Base-by-base conservation (phyloP, 306 rosid genomes). In the Cucurbita moschata region DNA sequence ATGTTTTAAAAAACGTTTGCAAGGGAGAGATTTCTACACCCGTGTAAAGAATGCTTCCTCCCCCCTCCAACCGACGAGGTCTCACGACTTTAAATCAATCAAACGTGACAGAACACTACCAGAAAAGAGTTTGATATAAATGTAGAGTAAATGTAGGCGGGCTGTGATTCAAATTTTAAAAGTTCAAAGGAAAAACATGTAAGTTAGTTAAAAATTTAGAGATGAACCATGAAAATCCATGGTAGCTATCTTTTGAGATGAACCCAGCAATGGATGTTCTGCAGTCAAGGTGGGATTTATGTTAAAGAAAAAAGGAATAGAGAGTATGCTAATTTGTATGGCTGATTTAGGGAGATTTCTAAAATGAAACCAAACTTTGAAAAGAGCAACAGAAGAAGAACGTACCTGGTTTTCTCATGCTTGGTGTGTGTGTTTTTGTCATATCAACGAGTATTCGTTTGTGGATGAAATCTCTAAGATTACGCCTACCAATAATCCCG, bases 401-500 rank as follows among this genome's bases (percentile, higher is more conserved):
- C 73, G 7, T 47, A 67, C 73, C 56, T 40, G 52, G 37, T 43
- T 64, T 64, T 42, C 37, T 42, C 35, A 42, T 10, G 16, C 37
- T 64, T 40, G 35, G 15, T 40, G 30, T 9, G 70, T 8, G 71
- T 64, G 21, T 2, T 5, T 59, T 59, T 62, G 18, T 46, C 21
- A 13, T 66, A 43, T 66, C 72, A 66, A 43, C 16, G 5, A 67
- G 18, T 5, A 30, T 12, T 47, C 19, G 7, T 68, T 68, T 68
- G 73, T 6, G 35, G 58, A 69, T 12, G 19, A 67, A 67, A 46
- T 54, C 18, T n/a, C 63, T 26, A 72, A 35, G 38, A 16, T 40
- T 39, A 44, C 4, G 18, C 7, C 83, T 90, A 90, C 96, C 98
- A 88, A 74, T 88, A 92, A 63, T 90, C 96, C 79, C 74, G 86